Evolutionary conservation across 108 stramenopile genomes (phyloP).

Genomic region (Nitzschia sp.): DNA sequence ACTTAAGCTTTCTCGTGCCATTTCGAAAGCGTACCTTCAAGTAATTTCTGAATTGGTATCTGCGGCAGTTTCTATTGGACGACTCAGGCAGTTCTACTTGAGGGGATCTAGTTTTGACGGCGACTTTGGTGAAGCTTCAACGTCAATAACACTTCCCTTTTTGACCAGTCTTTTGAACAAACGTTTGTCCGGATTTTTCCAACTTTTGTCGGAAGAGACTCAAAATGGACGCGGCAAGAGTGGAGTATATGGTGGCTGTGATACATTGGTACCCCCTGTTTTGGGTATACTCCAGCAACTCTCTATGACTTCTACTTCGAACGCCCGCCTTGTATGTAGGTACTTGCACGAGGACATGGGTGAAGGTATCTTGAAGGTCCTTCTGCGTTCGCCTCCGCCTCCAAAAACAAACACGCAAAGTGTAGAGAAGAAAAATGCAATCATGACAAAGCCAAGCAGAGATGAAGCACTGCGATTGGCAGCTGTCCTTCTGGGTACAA

Average conservation of each 20-base stretch:
- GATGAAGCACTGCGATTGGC: conserved; percentile 32
- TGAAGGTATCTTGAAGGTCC: conserved; percentile 34
- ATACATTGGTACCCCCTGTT: conserved; percentile 19
- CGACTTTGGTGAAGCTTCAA: conserved; percentile 4
- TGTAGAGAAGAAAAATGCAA: neutral
- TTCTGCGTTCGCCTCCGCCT: conserved; percentile 21
- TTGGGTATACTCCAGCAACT: conserved; percentile 36
- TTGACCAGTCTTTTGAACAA: conserved; percentile 53
- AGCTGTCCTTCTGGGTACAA: conserved; percentile 18
- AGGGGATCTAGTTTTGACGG: neutral
- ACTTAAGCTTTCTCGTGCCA: conserved; percentile 30
- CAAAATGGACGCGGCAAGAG: conserved; percentile 39
- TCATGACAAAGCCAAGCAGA: conserved; percentile 19
- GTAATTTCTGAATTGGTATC: conserved; percentile 50
- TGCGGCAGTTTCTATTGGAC: conserved; percentile 49
- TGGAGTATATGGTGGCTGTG: conserved; percentile 29
- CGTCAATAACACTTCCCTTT: conserved; percentile 14
- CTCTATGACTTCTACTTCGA: conserved; percentile 22
- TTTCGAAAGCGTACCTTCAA: conserved; percentile 42
- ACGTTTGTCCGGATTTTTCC: conserved; percentile 50
- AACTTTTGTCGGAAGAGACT: conserved; percentile 42
- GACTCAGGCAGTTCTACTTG: conserved; percentile 21
- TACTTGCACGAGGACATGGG: conserved; percentile 30
- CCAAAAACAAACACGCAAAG: conserved; percentile 5
- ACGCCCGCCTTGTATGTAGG: conserved; percentile 57